Base-by-base conservation (phyloP, 225 moss, liverwort and hornwort genomes). In the Sphagnum tenellum region DNA sequence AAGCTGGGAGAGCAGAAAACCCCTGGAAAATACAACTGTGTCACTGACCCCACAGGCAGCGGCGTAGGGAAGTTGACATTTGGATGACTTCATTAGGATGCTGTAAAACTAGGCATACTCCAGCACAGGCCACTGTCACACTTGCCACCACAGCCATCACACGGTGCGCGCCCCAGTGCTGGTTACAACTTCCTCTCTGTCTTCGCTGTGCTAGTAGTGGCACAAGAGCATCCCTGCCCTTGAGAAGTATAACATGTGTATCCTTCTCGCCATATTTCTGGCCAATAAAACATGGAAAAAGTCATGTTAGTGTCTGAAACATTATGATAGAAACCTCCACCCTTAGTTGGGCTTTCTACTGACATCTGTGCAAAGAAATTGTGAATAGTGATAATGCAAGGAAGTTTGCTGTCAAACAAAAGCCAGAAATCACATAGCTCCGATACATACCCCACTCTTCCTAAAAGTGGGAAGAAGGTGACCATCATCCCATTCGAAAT, bases 71-170 rank as follows among this genome's bases (percentile, higher is more conserved):
- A 60, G 74, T 69, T 50, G 87, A 82, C 55, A 84, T 55, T 64
- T 67, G 67, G 47, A 74, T 50, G 49, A 83, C 82, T 69, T 89
- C 75, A 70, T 82, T 80, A 44, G 88, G 88, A 63, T 88, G 68
- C 51, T 85, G 86, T 52, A 84, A 63, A 69, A 72, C 81, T 63
- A 80, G 75, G 77, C 90, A 88, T 0, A 90, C 69, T 49, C 86
- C 90, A 50, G 76, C 84, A 85, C 86, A 94, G 55, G 82, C 78
- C 55, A 77, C 86, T 60, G 88, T 78, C 47, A 76, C 64, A 61
- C 79, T 81, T 53, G 60, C 85, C 29, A 84, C 73, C 70, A 69
- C 78, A 45, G 77, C 74, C 47, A 72, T 70, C 71, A 86, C 78
- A 14, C 75, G 72, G 45, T 66, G 56, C 51, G 73, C 73, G 69